These are phyloP conservation scores for Anthostomella pinea DNA, from an alignment of 2,329 filamentous ascomycete genomes.

Conservation along the genomic window DNA sequence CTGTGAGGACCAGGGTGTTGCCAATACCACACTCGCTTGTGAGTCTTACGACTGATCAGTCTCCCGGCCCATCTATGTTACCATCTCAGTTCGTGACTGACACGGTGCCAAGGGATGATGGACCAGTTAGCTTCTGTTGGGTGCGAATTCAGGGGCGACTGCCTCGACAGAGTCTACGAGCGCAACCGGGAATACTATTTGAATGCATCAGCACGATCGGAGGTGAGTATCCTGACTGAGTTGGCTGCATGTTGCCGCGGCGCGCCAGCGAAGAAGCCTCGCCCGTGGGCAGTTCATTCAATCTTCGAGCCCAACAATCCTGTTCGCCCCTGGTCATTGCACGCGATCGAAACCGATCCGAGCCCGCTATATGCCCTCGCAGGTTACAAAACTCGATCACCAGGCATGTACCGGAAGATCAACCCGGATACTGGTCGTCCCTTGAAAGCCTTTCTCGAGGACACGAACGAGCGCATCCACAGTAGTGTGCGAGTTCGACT, in stretches of 20 bases:
- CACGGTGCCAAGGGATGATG: slow-evolving; percentile 58
- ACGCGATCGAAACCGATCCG: slow-evolving; percentile 39
- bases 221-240: slow-evolving; percentile 11
- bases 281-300: slow-evolving; percentile 43
- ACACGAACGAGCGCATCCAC: slow-evolving; percentile 56
- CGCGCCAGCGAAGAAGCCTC: slow-evolving; percentile 4
- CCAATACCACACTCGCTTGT: slow-evolving; percentile 36
- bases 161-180: slow-evolving; percentile 28
- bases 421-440: slow-evolving; percentile 39
- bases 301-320: slow-evolving; percentile 48
- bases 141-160: slow-evolving; percentile 42
- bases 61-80: not conserved
- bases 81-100: not conserved
- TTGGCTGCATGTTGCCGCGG: slow-evolving; percentile 2
- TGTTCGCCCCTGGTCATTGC: slow-evolving; percentile 47
- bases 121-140: slow-evolving; percentile 52
- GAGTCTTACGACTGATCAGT: slow-evolving; percentile 11
- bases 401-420: slow-evolving; percentile 46
- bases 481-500: slow-evolving; percentile 53
- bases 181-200: slow-evolving; percentile 41
- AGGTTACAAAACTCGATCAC: slow-evolving; percentile 42
- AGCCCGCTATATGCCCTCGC: slow-evolving; percentile 43
- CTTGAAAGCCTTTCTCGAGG: slow-evolving; percentile 40
- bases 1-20: slow-evolving; percentile 50
- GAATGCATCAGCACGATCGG: slow-evolving; percentile 25